Base-by-base conservation (phyloP, 2,329 filamentous ascomycete genomes). In the Pyricularia grisea region DNA sequence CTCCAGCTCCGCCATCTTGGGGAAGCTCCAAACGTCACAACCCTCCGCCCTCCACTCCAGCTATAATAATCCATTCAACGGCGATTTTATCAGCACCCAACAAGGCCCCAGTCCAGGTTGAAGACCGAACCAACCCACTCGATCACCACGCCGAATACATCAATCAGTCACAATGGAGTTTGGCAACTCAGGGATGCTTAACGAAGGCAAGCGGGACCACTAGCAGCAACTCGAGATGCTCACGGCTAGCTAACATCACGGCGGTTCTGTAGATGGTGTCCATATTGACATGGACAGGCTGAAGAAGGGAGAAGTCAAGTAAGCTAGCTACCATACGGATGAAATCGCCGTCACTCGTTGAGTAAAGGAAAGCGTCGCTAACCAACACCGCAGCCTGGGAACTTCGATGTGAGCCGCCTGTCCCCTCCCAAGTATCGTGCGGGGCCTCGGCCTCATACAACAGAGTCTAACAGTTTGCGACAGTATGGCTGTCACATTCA, bases 301-400 rank as follows among this genome's bases (percentile, higher is more conserved):
- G 81, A 99, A 99, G 90, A 95, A 93, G 82, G 95, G 95, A 72
- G 95, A 99, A 84, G 94, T 99, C 79, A 99, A 99, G 93, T 97
- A 84, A 83, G 93, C 83, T 33, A 83, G 93, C 83, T 33, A 12
- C 64, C n/a, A 28, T 5, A 11, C 42, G 27, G 9, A 5, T 25
- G 5, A 28, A 2, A 7, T 20, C 2, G 5, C 60, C 27, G 3
- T 28, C 28, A 27, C 4, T 3, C 28, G 4, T 28, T 28, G 4
- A 30, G 20, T 7, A 2, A 17, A 17, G 12, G 4, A 63, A n/a
- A 20, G 25, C 27, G 2, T 31, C 60, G 70, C 77, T 79, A 77
- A 81, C 78, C 71, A 73, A 71, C 58, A 72, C 64, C 72, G 70
- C 75, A 97, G 93, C 83, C 85, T 99, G 76, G 95, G 95, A 84